A percentile compares a stretch with the other conserved stretches of the same genome.
phyloP scores from a whole-genome alignment of 371 early-diverging fungal species.

The Rhizopus delemar region DNA sequence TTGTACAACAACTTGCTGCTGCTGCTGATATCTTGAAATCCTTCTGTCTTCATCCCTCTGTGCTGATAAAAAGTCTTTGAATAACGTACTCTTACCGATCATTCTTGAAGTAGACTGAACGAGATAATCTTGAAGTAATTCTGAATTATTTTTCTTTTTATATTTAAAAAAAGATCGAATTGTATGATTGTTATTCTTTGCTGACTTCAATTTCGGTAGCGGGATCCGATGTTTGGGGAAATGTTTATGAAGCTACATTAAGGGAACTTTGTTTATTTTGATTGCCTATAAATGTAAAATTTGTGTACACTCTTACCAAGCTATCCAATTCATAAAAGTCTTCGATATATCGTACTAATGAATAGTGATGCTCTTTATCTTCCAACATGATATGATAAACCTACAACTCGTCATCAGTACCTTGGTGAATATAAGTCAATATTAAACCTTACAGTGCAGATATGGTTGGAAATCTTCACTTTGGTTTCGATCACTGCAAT shows the following conservation, averaged over 20 bases:
- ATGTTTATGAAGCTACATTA: constrained; percentile 19
- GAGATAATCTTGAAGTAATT: constrained; percentile 44
- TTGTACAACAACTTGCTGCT: constrained; percentile 8
- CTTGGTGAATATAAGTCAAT: background rate
- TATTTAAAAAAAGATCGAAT: constrained; percentile 5
- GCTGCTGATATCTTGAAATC: constrained; percentile 23
- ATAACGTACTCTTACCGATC: constrained; percentile 38
- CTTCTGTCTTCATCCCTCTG: constrained; percentile 50
- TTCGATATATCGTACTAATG: constrained; percentile 54
- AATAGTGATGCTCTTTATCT: constrained; percentile 42
- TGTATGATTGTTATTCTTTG: background rate
- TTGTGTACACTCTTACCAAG: constrained; percentile 42
- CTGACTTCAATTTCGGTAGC: constrained; percentile 19
- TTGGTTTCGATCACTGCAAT: constrained; percentile 27
- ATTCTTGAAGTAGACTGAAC: constrained; percentile 24
- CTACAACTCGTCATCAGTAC: constrained; percentile 22
- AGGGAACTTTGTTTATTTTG: constrained; percentile 14
- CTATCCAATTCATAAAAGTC: constrained; percentile 63
- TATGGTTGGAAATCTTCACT: constrained; percentile 12
- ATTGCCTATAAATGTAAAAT: constrained; percentile 4
- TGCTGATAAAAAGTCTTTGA: constrained; percentile 47
- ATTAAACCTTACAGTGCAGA: constrained; percentile 17
- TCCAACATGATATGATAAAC: constrained; percentile 60
- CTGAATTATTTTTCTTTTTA: constrained; percentile 34
- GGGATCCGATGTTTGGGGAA: constrained; percentile 27